These are phyloP conservation scores for Neofusicoccum sp. DNA, from an alignment of 2,329 filamentous ascomycete genomes.

Conservation along the genomic window DNA sequence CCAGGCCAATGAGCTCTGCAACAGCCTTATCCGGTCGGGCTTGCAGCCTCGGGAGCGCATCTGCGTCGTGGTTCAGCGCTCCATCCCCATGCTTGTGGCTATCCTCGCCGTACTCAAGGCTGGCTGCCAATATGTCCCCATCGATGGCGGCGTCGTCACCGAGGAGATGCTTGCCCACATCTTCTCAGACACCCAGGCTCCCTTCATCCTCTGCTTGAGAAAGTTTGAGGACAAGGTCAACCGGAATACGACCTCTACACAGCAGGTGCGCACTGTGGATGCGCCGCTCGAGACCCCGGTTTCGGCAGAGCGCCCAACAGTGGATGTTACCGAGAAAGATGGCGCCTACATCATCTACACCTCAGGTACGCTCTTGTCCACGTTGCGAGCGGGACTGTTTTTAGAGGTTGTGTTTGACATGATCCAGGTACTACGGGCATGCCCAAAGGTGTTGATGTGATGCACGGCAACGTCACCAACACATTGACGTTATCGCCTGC, in stretches of 20 bases:
- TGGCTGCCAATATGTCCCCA: slow-evolving; percentile 21
- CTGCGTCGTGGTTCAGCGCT: slow-evolving; percentile 39
- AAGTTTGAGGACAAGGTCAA: slow-evolving; percentile 31
- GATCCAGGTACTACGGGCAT: slow-evolving; percentile 50
- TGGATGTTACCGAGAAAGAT: slow-evolving; percentile 25
- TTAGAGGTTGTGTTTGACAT: slow-evolving; percentile 2
- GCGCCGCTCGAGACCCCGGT: slow-evolving; percentile 21
- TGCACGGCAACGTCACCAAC: slow-evolving; percentile 56
- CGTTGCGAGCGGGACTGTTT: slow-evolving; percentile 13
- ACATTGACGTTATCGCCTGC: slow-evolving; percentile 52
- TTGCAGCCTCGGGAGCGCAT: slow-evolving; percentile 19
- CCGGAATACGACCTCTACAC: slow-evolving; percentile 18
- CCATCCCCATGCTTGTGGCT: slow-evolving; percentile 33
- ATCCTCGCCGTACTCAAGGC: slow-evolving; percentile 38
- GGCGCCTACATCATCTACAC: slow-evolving; percentile 50
- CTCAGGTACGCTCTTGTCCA: slow-evolving; percentile 34
- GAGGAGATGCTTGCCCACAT: slow-evolving; percentile 43
- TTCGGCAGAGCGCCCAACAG: slow-evolving; percentile 23
- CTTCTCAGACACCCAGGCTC: slow-evolving; percentile 46
- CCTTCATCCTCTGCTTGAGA: slow-evolving; percentile 49
- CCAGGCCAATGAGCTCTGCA: background rate
- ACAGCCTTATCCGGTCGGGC: background rate
- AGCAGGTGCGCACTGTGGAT: background rate
- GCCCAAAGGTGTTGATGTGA: slow-evolving; percentile 60
- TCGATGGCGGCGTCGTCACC: background rate